Evolutionary conservation across 1,284 basidiomycete species (phyloP).

Genomic region (Rhizopogon parksii): DNA sequence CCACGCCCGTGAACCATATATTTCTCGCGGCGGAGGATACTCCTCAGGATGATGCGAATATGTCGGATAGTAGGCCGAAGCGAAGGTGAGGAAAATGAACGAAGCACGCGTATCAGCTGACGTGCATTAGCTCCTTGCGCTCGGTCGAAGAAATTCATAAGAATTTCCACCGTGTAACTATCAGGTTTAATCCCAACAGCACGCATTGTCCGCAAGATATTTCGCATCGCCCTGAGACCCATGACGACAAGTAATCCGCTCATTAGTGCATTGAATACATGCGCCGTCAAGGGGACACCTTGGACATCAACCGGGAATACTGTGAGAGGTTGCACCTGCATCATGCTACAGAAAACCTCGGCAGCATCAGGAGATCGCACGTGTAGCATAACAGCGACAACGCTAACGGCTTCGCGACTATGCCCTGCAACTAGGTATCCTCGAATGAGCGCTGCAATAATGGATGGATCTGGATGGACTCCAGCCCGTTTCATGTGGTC

Average conservation of each 20-base stretch:
- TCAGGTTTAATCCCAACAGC: conserved; percentile 42
- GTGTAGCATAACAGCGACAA: conserved; percentile 43
- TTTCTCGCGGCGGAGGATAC: conserved; percentile 44
- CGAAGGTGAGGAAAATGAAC: conserved; percentile 32
- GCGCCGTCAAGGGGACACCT: conserved; percentile 35
- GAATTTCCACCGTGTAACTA: conserved; percentile 43
- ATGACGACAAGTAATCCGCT: conserved; percentile 38
- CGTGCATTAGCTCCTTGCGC: conserved; percentile 35
- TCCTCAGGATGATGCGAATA: conserved; percentile 43
- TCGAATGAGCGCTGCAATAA: conserved; percentile 48
- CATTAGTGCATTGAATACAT: conserved; percentile 56
- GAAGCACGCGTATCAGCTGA: conserved; percentile 41
- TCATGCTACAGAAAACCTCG: conserved; percentile 18
- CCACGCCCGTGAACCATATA: conserved; percentile 37
- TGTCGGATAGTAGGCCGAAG: conserved; percentile 42
- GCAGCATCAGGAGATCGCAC: conserved; percentile 15
- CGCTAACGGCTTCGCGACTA: conserved; percentile 39
- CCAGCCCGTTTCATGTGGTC: conserved; percentile 39
- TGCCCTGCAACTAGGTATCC: conserved; percentile 44
- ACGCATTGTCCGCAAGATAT: conserved; percentile 49
- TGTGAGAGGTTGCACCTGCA: conserved; percentile 17
- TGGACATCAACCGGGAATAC: conserved; percentile 28
- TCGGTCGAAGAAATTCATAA: conserved; percentile 45
- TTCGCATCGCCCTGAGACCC: conserved; percentile 41
- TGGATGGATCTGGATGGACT: conserved; percentile 39